Percentiles rank a stretch among this genome's conserved stretches.
Evolutionary conservation across 192 early-diverging fungal species (phyloP).

Genomic region (Mortierella claussenii): DNA sequence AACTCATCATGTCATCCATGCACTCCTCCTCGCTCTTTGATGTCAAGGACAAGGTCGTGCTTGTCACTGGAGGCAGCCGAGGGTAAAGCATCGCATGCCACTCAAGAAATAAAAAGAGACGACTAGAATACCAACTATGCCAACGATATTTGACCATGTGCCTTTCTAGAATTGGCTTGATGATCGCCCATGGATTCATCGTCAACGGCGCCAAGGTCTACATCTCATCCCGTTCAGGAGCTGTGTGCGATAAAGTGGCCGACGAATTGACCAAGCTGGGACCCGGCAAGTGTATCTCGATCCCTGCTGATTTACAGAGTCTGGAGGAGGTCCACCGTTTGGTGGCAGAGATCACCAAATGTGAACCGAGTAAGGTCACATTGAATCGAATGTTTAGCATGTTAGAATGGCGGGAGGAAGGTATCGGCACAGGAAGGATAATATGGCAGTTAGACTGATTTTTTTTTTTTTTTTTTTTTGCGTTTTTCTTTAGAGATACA

Average conservation of each 20-base stretch:
- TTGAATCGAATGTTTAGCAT: not conserved
- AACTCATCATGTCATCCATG: conserved; percentile 61
- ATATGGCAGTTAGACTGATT: too few species aligned
- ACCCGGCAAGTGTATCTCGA: conserved; percentile 76
- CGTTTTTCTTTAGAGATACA: conserved; percentile 70
- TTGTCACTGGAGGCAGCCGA: conserved; percentile 83
- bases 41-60: conserved; percentile 81
- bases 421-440: not conserved
- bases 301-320: conserved; percentile 80
- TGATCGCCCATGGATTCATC: conserved; percentile 77
- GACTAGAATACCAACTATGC: not conserved
- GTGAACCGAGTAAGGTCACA: conserved; percentile 65
- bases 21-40: conserved; percentile 67
- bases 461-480: too few species aligned
- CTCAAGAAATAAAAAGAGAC: too few species aligned
- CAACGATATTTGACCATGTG: not conserved
- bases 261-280: conserved; percentile 72
- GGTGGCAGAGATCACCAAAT: conserved; percentile 63
- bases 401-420: not conserved
- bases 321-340: conserved; percentile 68
- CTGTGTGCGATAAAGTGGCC: conserved; percentile 69
- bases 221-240: conserved; percentile 83
- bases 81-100: conserved; percentile 31
- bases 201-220: conserved; percentile 92
- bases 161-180: conserved; percentile 57